phyloP scores from a whole-genome alignment of 768 basidiomycete species.

The Rhodocollybia butyracea region DNA sequence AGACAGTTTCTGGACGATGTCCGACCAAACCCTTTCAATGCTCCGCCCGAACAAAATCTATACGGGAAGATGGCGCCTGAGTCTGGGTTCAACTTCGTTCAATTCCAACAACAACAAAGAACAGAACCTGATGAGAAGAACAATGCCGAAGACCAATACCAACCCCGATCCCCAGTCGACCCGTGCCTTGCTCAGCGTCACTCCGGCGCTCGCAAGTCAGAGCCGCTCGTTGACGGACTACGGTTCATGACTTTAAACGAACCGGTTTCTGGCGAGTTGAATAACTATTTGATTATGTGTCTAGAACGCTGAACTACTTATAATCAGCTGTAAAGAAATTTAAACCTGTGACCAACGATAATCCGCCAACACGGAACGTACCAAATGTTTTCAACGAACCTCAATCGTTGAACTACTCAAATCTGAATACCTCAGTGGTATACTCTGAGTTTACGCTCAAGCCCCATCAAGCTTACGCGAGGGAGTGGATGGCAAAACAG shows the following conservation, averaged over 20 bases:
- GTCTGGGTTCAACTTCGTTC: too few relatives aligned
- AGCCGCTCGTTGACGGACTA: not conserved
- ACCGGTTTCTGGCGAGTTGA: not conserved
- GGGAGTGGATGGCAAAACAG: constrained; percentile 83
- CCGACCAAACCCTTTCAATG: too few relatives aligned
- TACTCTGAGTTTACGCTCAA: constrained; percentile 49
- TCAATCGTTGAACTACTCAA: not conserved
- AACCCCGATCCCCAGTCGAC: too few relatives aligned
- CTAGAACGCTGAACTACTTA: too few relatives aligned
- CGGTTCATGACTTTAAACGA: not conserved
- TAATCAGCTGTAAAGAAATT: too few relatives aligned
- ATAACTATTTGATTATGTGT: too few relatives aligned
- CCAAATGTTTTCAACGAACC: not conserved
- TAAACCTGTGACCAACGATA: not conserved
- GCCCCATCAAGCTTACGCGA: constrained; percentile 85
- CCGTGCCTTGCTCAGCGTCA: too few relatives aligned
- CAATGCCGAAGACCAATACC: too few relatives aligned
- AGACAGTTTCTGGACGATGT: too few relatives aligned
- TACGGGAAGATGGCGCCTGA: too few relatives aligned
- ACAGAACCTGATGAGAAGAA: not conserved
- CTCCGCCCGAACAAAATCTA: too few relatives aligned
- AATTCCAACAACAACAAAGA: too few relatives aligned
- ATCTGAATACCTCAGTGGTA: not conserved
- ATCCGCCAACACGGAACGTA: not conserved
- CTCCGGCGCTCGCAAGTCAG: not conserved